Percentiles rank a stretch among this genome's conserved stretches.
phyloP scores from a whole-genome alignment of 1,284 basidiomycete genomes.

The Clitocybe nebularis region DNA sequence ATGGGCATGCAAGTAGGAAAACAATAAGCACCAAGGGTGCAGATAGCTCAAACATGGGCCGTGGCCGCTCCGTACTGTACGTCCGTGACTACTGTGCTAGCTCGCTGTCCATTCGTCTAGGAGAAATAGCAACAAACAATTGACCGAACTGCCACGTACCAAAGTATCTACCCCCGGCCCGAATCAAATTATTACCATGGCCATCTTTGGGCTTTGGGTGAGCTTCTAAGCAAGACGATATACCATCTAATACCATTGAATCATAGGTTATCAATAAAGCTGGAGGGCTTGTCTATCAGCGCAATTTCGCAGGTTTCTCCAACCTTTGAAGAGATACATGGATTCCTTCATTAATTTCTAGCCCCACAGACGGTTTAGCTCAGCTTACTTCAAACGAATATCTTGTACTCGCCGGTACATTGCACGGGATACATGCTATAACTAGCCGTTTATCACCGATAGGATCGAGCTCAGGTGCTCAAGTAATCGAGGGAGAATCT shows the following conservation, averaged over 20 bases:
- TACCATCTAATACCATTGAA: slow-evolving; percentile 1
- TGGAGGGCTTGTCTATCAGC: slow-evolving; percentile 92
- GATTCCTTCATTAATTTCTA: slow-evolving; percentile 12
- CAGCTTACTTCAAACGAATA: slow-evolving; percentile 94
- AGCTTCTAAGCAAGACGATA: slow-evolving; percentile 7
- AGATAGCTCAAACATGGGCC: slow-evolving; percentile 7
- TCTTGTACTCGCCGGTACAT: slow-evolving; percentile 92
- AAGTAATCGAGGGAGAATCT: slow-evolving; percentile 91
- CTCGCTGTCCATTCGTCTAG: too few species aligned
- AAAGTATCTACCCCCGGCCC: not conserved
- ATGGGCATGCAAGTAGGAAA: slow-evolving; percentile 19
- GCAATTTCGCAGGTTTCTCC: slow-evolving; percentile 78
- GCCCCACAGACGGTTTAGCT: slow-evolving; percentile 72
- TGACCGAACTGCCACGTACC: not conserved
- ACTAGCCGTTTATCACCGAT: slow-evolving; percentile 88
- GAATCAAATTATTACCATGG: slow-evolving; percentile 51
- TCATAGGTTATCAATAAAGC: slow-evolving; percentile 96
- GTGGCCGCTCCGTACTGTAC: not conserved
- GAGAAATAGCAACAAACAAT: not conserved
- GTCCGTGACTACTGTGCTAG: too few species aligned
- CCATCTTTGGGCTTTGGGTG: slow-evolving; percentile 82
- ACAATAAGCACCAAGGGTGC: slow-evolving; percentile 3
- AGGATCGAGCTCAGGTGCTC: slow-evolving; percentile 80
- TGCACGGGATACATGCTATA: slow-evolving; percentile 98
- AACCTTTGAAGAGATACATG: slow-evolving; percentile 5